Base-by-base conservation (phyloP, 1,284 basidiomycete genomes). In the Malassezia equina region DNA sequence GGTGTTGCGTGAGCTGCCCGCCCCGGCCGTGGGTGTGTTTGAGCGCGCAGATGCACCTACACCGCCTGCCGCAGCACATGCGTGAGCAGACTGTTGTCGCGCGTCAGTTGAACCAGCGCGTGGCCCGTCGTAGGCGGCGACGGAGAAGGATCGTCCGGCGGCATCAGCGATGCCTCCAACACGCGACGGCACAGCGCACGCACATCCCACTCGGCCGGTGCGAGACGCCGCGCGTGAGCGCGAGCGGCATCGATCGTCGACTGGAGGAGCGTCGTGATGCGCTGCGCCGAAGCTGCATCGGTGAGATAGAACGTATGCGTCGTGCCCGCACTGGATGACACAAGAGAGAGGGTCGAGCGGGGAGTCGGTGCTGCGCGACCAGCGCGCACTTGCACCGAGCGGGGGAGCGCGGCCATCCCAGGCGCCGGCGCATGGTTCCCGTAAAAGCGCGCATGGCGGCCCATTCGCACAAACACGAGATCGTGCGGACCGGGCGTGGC, bases 391-490 rank as follows among this genome's bases (percentile, higher is more conserved):
- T n/a, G 15, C 19, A 57, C 13, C 13, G 49, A 23, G 21, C 49
- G 55, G 25, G 50, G 49, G 7, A 57, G 50, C 31, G 50, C 27
- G 2, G 15, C 25, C 45, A 39, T 27, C 12, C 21, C 28, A 24
- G 17, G 28, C 32, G 28, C 44, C n/a, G 23, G 36, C n/a, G 17
- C 34, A 15, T 17, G 36, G 21, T 21, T 21, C n/a, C 2, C 43
- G 48, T 72, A 72, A 36, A 59, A 58, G 2, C 63, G 45, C 5
- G 70, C 66, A 42, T 65, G 65, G 1, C 58, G 39, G 3, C 71
- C 71, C 9, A 61, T 55, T 4, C 66, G 59, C 21, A 74, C 62
- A 54, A 71, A 73, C 6, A 67, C 57, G 8, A 69, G 42, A 31
- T 65, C 60, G 41, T 64, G 60, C 0, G 60, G 29, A 4, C 71